Evolutionary conservation across 164 flowering plant genomes (phyloP).

Genomic region (Buxus sempervirens): DNA sequence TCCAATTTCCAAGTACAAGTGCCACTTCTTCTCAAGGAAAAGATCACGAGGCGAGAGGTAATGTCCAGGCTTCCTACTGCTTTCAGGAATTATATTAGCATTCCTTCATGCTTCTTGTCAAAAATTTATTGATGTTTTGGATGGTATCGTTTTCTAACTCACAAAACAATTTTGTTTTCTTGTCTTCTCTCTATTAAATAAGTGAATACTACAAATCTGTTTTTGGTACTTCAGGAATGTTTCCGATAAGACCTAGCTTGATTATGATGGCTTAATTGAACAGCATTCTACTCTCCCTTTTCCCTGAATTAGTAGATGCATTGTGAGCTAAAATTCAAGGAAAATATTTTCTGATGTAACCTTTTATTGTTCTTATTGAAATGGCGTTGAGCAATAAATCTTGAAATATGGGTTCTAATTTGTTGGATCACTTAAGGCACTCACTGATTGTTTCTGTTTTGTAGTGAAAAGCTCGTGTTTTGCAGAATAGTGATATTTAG

Average conservation of each 20-base stretch:
- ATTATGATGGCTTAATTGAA: not conserved
- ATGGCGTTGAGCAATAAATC: not conserved
- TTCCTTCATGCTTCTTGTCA: not conserved
- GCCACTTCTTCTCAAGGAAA: slow-evolving; percentile 67
- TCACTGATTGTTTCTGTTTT: no score
- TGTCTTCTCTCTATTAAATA: not conserved
- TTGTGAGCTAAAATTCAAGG: no score
- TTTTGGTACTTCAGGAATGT: not conserved
- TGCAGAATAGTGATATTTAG: no score
- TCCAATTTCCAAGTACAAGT: slow-evolving; percentile 75
- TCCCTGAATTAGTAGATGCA: not conserved
- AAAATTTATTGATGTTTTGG: not conserved
- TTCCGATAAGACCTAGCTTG: not conserved
- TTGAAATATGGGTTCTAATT: no score
- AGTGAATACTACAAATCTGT: no score
- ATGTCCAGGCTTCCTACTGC: not conserved
- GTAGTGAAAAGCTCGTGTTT: no score
- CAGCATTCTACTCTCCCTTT: not conserved
- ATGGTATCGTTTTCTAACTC: not conserved
- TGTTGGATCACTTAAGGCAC: no score
- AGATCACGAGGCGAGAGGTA: slow-evolving; percentile 71
- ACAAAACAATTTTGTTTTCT: no score
- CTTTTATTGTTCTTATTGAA: no score
- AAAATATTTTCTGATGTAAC: no score
- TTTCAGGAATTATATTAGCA: not conserved